Evolutionary conservation across 306 rosid genomes (phyloP), one percentile per base, ranked within the genome.

Genomic region (Begonia masoniana): DNA sequence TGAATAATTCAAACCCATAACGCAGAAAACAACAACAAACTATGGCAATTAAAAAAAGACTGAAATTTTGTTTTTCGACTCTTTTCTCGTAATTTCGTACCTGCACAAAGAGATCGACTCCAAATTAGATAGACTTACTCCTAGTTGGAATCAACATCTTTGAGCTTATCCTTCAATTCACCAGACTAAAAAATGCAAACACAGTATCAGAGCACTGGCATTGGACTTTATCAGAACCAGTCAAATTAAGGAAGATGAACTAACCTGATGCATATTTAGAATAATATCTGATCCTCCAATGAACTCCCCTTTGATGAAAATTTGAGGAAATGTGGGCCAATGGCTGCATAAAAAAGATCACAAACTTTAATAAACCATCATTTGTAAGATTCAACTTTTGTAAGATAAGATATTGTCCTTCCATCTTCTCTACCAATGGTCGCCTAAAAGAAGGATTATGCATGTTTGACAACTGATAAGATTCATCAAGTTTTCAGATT

Each of bases 281-380:
- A 89, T 53, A 60, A 85, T 83, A 66, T 85, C 94, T 5, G 97
- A 85, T 41, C 95, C 95, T 58, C 97, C 97, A 67, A 85, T 56
- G 52, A 91, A 91, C 75, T 89, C 95, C 57, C 95, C 95, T 76
- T 85, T 82, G 45, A 89, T 75, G 85, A 85, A 89, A 54, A 89
- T 67, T 65, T 89, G 95, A 0, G 97, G 95, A 73, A 89, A 82
- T 55, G 95, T 89, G 52, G 94, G 97, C 94, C 94, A 82, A 55
- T 62, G 26, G 72, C 94, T 89, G 80, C 71, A 65, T 5, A 7
- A n/a, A 17, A 61, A 50, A 42, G 35, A 11, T 17, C 13, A 52
- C 13, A 52, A n/a, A 12, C 47, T 51, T n/a, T 5, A 26, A 9
- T 10, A 61, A 26, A 26, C 35, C 35, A 6, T 26, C 35, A 26